Evolutionary conservation across 441 rosid species (phyloP).

Genomic region (Jatropha multifida): DNA sequence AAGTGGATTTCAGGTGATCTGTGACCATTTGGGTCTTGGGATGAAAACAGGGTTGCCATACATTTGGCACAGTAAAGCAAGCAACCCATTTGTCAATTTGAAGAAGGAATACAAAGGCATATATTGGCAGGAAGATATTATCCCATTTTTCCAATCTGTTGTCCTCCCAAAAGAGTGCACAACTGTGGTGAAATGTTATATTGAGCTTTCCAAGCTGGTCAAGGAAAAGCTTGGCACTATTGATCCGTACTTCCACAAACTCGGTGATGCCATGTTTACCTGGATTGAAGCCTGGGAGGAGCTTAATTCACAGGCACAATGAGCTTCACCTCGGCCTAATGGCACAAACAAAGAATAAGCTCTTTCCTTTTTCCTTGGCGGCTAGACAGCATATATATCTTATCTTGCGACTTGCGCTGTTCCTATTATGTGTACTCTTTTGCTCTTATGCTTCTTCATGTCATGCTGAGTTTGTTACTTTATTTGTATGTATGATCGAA

Average conservation of each 20-base stretch:
- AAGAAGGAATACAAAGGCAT: conserved; percentile 39
- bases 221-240: conserved; percentile 32
- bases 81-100: conserved; percentile 40
- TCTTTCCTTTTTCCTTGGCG: neutral
- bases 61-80: conserved; percentile 40
- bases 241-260: conserved; percentile 35
- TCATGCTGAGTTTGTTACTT: neutral
- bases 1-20: conserved; percentile 28
- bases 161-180: conserved; percentile 36
- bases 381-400: neutral
- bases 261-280: conserved; percentile 39
- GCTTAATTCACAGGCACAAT: conserved; percentile 24
- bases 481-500: neutral
- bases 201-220: conserved; percentile 36
- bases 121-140: conserved; percentile 40
- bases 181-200: conserved; percentile 32
- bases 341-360: neutral
- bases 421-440: neutral
- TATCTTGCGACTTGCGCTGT: neutral
- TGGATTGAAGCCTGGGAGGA: conserved; percentile 48
- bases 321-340: neutral
- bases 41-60: conserved; percentile 38
- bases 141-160: conserved; percentile 36
- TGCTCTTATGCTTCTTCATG: neutral
- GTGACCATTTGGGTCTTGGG: conserved; percentile 36